Conservation (phyloP, 257 asterid genomes). For the Solanum tarijense region DNA sequence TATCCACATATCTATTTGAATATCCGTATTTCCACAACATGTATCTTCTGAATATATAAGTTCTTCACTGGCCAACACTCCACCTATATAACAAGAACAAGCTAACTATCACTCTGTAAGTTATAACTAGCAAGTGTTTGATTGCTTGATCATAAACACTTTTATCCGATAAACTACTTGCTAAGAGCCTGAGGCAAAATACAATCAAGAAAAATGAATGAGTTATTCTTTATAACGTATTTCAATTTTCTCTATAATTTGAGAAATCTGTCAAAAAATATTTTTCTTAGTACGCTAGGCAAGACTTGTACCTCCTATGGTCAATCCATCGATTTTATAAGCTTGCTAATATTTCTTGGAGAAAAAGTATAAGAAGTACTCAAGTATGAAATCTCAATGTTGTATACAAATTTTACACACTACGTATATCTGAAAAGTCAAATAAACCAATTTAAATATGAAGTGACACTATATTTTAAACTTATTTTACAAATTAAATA, state of each 20-base stretch:
- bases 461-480: not conserved
- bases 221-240: not conserved
- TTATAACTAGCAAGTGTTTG: not conserved
- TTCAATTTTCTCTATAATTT: not conserved
- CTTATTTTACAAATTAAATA: not conserved
- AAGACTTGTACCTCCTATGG: not conserved
- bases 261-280: not conserved
- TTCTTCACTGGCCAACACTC: not conserved
- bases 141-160: not conserved
- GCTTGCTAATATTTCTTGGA: not conserved
- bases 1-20: not conserved
- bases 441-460: not conserved
- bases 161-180: not conserved
- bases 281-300: not conserved
- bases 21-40: too few species aligned
- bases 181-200: not conserved
- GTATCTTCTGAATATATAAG: not conserved
- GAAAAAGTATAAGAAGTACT: not conserved
- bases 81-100: not conserved
- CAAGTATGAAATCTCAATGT: not conserved
- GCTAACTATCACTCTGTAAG: not conserved
- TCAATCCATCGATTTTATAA: not conserved
- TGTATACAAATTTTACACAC: not conserved
- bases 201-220: not conserved
- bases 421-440: not conserved